These are phyloP conservation scores for Nephelium lappaceum DNA, from an alignment of 345 rosid genomes.

Conservation along the genomic window DNA sequence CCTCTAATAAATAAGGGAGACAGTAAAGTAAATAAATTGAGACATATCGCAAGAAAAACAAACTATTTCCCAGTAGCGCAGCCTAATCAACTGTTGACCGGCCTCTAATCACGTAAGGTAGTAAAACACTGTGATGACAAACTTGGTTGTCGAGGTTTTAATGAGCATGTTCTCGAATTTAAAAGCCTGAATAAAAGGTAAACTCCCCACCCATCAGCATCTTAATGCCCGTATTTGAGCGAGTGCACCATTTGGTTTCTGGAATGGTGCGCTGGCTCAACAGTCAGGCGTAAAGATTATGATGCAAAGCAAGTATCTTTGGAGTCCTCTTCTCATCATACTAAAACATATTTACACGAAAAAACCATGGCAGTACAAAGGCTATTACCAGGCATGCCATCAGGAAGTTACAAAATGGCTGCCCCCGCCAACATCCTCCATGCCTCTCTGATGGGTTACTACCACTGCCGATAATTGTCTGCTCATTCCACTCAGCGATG, in stretches of 20 bases:
- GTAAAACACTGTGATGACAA: neutral
- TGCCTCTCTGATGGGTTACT: slow-evolving; percentile 26
- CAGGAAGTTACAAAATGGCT: slow-evolving; percentile 73
- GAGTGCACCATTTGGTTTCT: neutral
- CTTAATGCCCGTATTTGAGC: no score
- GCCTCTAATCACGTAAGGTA: neutral
- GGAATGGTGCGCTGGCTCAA: neutral
- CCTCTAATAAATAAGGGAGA: neutral
- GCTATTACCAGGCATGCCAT: slow-evolving; percentile 74
- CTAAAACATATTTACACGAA: slow-evolving; percentile 61
- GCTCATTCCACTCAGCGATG: slow-evolving; percentile 53
- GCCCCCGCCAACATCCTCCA: slow-evolving; percentile 60
- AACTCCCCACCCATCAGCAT: neutral
- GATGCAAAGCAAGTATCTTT: slow-evolving; percentile 4
- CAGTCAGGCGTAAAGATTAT: neutral
- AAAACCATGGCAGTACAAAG: slow-evolving; percentile 72
- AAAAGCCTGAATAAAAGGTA: neutral
- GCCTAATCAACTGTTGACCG: slow-evolving; percentile 13
- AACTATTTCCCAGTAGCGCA: neutral
- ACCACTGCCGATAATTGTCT: slow-evolving; percentile 26
- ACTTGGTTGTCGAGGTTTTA: slow-evolving; percentile 10
- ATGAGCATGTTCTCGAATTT: neutral
- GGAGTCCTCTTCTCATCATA: neutral
- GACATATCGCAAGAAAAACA: neutral
- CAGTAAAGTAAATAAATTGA: neutral